Evolutionary conservation across 352 stramenopile genomes (phyloP), one percentile per base, ranked within the genome.

Genomic region (Phytophthora sp.): DNA sequence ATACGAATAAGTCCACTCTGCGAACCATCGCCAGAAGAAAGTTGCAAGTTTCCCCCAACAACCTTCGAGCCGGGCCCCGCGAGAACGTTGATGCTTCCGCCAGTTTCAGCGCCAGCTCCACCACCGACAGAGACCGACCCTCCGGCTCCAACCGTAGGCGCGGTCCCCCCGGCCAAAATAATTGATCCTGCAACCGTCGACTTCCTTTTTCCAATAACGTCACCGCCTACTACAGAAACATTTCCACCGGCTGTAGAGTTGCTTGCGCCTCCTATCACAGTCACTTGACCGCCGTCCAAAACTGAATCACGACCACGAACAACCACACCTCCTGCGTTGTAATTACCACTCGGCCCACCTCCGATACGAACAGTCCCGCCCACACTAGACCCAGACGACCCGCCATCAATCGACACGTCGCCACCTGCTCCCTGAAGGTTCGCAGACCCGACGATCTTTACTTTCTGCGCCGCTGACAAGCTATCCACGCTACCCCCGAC

Each of bases 1-100:
- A 60, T 60, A n/a, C 38, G 53, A 27, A 52, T 41, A 60, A 60
- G 13, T 7, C 53, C 53, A 20, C 53, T 60, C 27, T 60, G 53
- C 29, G 27, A 15, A 42, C 53, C 53, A 33, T 52, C 39, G 12
- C 53, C 53, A 52, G 53, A 60, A 60, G 27, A 51, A 35, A 60
- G 21, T 12, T 60, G 53, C 13, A 60, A 20, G 20, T 45, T 60
- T 29, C 53, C 52, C 21, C 53, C 53, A 6, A 39, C 26, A 52
- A 42, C 27, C 39, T 51, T 60, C 6, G 53, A 60, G 9, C 53
- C 53, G 3, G 53, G 44, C 27, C 53, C 53, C 33, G 26, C 53
- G 15, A 42, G 11, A 35, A 60, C 39, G 38, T 7, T 60, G 39
- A 60, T 41, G 27, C 36, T 33, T 44, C 53, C 53, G 18, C 53